Base-by-base conservation (phyloP, 192 early-diverging fungal species). In the Radiomyces spectabilis region DNA sequence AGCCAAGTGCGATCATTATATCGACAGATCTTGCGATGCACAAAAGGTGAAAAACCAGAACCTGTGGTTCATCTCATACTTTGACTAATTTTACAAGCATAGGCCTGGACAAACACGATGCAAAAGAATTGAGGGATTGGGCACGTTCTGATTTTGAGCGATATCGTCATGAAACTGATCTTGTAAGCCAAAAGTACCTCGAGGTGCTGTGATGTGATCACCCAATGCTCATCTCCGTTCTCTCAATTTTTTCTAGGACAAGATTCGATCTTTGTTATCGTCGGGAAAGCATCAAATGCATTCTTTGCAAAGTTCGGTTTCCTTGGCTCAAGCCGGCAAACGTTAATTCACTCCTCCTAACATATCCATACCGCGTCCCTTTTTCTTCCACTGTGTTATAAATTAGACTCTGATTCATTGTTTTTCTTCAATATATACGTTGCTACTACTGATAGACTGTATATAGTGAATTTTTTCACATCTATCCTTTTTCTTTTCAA, bases 131-230 rank as follows among this genome's bases (percentile, higher is more conserved):
- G 5, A 43, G 59, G 26, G 41, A 53, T 12, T 78, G 76, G 76
- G 70, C 66, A 8, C 57, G 72, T 19, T 43, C 69, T 12, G 76
- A 78, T 44, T 74, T 78, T 46, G 76, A 78, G 30, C 68, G 69
- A 19, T 72, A 68, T 49, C 44, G 69, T 16, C 13, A 29, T 24
- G 76, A 74, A 33, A 61, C 33, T 37, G 59, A 72, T 31, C 33
- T 68, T 38, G 75, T 74, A 74, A 26, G 65, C 27, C 25, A 52
- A 16, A 10, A 38, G n/a, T 39, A 8, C 2, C 12, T 30, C 4
- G n/a, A 12, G 19, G 5, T 32, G 30, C 12, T 13, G 0, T 15
- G 33, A 35, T 51, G n/a, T 38, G 12, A 3, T 3, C 18, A 21
- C 5, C 3, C 24, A 2, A 31, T 37, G 19, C 2, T 50, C 45